phyloP scores from a whole-genome alignment of 78 protist genomes.

The Planoprotostelium fungivorum region DNA sequence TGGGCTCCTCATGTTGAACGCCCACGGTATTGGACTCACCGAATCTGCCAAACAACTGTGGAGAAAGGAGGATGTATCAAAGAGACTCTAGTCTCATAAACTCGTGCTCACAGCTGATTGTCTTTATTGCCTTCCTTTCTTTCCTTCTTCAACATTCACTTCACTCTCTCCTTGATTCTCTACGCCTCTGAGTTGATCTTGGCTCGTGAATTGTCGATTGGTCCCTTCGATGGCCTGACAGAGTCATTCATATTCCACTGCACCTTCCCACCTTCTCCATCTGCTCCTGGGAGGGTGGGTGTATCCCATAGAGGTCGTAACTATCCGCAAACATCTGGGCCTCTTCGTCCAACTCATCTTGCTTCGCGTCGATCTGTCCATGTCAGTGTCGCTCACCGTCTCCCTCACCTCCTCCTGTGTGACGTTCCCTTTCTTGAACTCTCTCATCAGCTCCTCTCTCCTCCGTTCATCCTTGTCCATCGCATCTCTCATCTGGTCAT shows the following conservation, averaged over 20 bases:
- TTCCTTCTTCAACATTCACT: too few relatives aligned
- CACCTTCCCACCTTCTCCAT: too few relatives aligned
- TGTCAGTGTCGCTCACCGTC: not conserved
- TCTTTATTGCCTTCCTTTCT: too few relatives aligned
- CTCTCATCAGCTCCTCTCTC: not conserved
- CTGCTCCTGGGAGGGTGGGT: too few relatives aligned
- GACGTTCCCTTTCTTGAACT: not conserved
- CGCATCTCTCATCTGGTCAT: not conserved
- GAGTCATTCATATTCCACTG: too few relatives aligned
- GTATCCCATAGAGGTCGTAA: not conserved
- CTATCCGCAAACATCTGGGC: not conserved
- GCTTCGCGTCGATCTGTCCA: not conserved
- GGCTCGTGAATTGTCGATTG: too few relatives aligned
- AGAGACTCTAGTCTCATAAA: conserved; percentile 1
- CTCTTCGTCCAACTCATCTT: not conserved
- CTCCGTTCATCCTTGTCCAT: not conserved
- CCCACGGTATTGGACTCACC: not conserved
- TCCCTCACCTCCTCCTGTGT: not conserved
- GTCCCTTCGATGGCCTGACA: too few relatives aligned
- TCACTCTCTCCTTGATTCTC: too few relatives aligned
- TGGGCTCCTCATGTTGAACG: not conserved
- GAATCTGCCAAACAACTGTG: not conserved
- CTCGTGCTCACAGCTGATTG: too few relatives aligned
- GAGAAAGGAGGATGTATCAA: not conserved
- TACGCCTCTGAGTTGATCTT: too few relatives aligned